Evolutionary conservation across 768 basidiomycete species (phyloP).

Genomic region (Coprinellus aureogranulatus): DNA sequence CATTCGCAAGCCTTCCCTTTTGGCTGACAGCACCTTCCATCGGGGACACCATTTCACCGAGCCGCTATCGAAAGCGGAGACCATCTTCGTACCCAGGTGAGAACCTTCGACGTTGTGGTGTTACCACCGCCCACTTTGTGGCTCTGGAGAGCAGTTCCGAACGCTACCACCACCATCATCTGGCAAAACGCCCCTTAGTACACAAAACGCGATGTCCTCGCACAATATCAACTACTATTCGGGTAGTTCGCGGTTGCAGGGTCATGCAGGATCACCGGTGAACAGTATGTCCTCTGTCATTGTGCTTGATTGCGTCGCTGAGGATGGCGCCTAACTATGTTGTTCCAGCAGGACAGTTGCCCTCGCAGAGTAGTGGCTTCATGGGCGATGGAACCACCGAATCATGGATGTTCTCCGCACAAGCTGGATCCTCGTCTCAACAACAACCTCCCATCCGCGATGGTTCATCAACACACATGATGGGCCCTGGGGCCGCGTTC

Average conservation of each 20-base stretch:
- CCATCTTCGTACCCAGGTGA: background rate
- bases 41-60: conserved; percentile 32
- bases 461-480: conserved; percentile 40
- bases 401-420: conserved; percentile 9
- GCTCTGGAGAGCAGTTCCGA: background rate
- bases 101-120: background rate
- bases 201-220: conserved; percentile 23
- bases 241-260: conserved; percentile 19
- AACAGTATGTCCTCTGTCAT: conserved; percentile 18
- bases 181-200: conserved; percentile 29
- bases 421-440: background rate
- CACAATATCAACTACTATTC: conserved; percentile 22
- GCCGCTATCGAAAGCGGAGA: background rate
- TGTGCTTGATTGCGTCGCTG: conserved; percentile 4
- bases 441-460: background rate
- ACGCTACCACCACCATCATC: conserved; percentile 30
- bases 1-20: conserved; percentile 9
- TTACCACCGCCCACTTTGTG: background rate
- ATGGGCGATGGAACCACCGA: background rate
- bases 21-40: conserved; percentile 23
- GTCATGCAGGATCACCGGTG: conserved; percentile 19
- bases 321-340: background rate
- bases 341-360: background rate
- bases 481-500: conserved; percentile 51
- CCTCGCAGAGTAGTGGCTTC: background rate